Evolutionary conservation across 306 rosid genomes (phyloP).

Genomic region (Styphnolobium japonicum): DNA sequence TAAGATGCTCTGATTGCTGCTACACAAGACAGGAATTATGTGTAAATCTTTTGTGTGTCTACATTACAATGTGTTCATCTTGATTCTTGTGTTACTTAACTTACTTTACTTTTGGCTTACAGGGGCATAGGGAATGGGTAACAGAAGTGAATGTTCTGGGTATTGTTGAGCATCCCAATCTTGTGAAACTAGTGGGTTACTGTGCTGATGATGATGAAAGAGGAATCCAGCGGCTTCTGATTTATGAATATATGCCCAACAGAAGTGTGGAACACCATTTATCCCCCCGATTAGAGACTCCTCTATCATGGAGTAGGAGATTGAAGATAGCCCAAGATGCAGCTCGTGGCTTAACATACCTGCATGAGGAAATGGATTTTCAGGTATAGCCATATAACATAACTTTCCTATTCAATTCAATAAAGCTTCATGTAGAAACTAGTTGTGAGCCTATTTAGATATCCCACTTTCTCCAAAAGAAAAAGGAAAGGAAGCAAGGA

Average conservation of each 20-base stretch:
- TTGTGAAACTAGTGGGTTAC: conserved; percentile 90
- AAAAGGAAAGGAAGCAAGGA: conserved; percentile 1
- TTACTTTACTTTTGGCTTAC: conserved; percentile 16
- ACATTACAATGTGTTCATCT: neutral
- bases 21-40: neutral
- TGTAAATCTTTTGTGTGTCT: neutral
- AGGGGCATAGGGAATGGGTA: conserved; percentile 99
- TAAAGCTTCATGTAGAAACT: neutral
- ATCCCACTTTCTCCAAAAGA: neutral
- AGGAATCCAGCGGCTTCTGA: conserved; percentile 90
- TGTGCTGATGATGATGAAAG: conserved; percentile 98
- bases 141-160: conserved; percentile 98
- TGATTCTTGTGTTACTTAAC: neutral
- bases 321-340: conserved; percentile 86
- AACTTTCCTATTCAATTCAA: neutral
- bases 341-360: conserved; percentile 86
- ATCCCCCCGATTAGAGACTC: conserved; percentile 52
- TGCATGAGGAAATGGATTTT: conserved; percentile 90
- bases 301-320: conserved; percentile 83
- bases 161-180: conserved; percentile 93
- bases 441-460: conserved; percentile 16
- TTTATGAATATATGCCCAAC: conserved; percentile 86
- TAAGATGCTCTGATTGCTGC: neutral
- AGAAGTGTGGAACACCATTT: conserved; percentile 81
- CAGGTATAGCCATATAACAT: conserved; percentile 62